These are phyloP conservation scores for Lycium ferocissimum DNA, from an alignment of 257 asterid genomes.

Conservation along the genomic window DNA sequence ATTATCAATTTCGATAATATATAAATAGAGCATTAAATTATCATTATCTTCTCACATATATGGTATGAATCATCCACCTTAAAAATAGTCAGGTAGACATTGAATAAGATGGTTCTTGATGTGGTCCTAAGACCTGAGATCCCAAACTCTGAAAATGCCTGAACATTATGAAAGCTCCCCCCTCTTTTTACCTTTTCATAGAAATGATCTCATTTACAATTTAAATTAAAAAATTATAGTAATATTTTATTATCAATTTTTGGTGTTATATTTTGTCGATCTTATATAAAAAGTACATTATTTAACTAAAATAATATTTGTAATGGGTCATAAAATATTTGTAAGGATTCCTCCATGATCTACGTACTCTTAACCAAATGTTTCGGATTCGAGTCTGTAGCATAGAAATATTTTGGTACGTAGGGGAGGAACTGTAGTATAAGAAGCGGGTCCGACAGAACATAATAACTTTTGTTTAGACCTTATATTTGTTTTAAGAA, in stretches of 20 bases:
- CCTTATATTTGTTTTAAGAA: too few species aligned
- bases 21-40: background rate
- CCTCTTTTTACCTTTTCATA: background rate
- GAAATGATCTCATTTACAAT: too few species aligned
- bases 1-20: background rate
- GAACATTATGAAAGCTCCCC: background rate
- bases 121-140: background rate
- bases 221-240: too few species aligned
- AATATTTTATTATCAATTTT: too few species aligned
- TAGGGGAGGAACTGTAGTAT: too few species aligned
- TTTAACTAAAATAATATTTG: background rate
- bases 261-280: background rate
- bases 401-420: too few species aligned
- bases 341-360: too few species aligned
- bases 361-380: too few species aligned
- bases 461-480: too few species aligned
- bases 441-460: too few species aligned
- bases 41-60: background rate
- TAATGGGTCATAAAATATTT: background rate
- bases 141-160: background rate
- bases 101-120: background rate
- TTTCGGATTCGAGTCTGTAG: too few species aligned
- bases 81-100: background rate
- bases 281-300: background rate
- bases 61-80: slow-evolving; percentile 4